phyloP scores from a whole-genome alignment of 805 yeast species.

The Sugiyamaella smithiae region DNA sequence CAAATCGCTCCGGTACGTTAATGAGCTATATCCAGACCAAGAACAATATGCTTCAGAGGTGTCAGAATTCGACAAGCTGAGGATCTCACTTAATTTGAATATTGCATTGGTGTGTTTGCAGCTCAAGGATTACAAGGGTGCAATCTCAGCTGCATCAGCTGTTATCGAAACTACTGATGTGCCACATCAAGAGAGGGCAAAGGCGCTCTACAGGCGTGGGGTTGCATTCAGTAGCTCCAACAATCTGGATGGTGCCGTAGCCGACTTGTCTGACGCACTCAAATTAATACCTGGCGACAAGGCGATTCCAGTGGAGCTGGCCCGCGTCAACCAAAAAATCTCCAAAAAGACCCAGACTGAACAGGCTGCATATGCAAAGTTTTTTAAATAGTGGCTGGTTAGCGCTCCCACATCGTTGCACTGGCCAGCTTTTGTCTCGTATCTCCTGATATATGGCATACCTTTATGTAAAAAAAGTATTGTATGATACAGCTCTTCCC shows the following conservation, averaged over 20 bases:
- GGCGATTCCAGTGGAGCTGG: slow-evolving; percentile 63
- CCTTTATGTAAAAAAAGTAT: too few relatives aligned
- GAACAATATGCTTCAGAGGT: slow-evolving; percentile 39
- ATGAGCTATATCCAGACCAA: slow-evolving; percentile 61
- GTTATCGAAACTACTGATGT: slow-evolving; percentile 60
- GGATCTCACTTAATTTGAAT: slow-evolving; percentile 65
- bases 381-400: slow-evolving; percentile 30
- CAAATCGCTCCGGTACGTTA: slow-evolving; percentile 68
- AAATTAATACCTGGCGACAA: slow-evolving; percentile 65
- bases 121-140: slow-evolving; percentile 50
- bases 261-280: slow-evolving; percentile 63
- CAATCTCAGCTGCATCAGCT: slow-evolving; percentile 57
- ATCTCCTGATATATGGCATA: too few relatives aligned
- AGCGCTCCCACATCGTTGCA: too few relatives aligned
- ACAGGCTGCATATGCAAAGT: slow-evolving; percentile 41
- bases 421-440: too few relatives aligned
- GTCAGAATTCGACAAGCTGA: slow-evolving; percentile 53
- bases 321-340: slow-evolving; percentile 52
- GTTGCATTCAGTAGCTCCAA: slow-evolving; percentile 61
- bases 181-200: slow-evolving; percentile 69
- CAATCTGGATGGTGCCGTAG: slow-evolving; percentile 68
- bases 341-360: slow-evolving; percentile 50
- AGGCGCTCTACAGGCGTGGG: slow-evolving; percentile 86
- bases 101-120: slow-evolving; percentile 73
- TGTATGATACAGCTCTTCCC: too few relatives aligned